Evolutionary conservation across 257 asterid species (phyloP).

Genomic region (Solanum chmielewskii): DNA sequence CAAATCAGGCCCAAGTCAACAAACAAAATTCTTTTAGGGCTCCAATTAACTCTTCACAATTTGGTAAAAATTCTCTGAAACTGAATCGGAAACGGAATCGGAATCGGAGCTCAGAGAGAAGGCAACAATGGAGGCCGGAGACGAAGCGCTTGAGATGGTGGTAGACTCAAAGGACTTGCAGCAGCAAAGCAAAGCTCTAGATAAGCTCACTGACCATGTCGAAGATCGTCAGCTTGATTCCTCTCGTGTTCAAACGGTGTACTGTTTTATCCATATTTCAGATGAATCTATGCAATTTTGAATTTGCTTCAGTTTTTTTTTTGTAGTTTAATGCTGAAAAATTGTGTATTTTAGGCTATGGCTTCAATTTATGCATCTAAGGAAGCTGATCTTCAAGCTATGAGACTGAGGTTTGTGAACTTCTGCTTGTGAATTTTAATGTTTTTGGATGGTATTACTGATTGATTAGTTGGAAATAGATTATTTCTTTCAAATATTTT

Average conservation of each 20-base stretch:
- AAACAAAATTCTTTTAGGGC: neutral
- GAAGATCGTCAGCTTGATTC: slow-evolving; percentile 99
- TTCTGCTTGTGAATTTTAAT: neutral
- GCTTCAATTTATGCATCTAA: slow-evolving; percentile 79
- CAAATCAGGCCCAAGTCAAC: neutral
- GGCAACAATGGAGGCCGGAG: slow-evolving; percentile 59
- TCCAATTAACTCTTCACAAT: neutral
- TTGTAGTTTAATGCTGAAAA: neutral
- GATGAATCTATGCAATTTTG: neutral
- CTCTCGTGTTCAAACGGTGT: slow-evolving; percentile 93
- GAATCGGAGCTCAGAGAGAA: neutral
- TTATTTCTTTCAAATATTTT: neutral
- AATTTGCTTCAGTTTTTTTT: neutral
- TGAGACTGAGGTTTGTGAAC: slow-evolving; percentile 59
- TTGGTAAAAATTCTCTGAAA: neutral
- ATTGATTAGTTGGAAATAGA: neutral
- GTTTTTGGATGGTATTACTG: neutral
- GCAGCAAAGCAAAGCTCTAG: slow-evolving; percentile 95
- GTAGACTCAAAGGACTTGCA: slow-evolving; percentile 85
- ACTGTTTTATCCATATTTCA: neutral
- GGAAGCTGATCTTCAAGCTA: slow-evolving; percentile 93
- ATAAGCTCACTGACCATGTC: slow-evolving; percentile 92
- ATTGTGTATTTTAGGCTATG: slow-evolving; percentile 60
- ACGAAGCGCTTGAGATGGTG: slow-evolving; percentile 55
- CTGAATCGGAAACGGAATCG: neutral